A percentile compares a stretch with the other conserved stretches of the same genome.
Conservation (phyloP, 768 basidiomycete species). For the Pisolithus orientalis region DNA sequence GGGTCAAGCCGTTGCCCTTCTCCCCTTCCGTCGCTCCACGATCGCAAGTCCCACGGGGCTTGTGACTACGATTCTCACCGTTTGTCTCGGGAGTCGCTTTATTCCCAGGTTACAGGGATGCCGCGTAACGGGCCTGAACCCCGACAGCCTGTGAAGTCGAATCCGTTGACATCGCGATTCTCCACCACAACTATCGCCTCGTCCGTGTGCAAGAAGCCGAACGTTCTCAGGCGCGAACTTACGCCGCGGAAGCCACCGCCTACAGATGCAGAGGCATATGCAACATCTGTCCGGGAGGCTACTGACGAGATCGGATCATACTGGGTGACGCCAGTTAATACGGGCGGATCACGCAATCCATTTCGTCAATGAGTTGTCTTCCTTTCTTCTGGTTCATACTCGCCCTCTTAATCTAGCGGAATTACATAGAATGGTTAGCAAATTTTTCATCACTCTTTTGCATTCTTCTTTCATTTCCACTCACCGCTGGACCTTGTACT, state of each 20-base stretch:
- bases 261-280: slow-evolving; percentile 60
- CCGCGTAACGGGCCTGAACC: slow-evolving; percentile 59
- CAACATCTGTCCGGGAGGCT: slow-evolving; percentile 38
- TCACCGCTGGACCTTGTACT: slow-evolving; percentile 6
- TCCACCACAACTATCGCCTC: slow-evolving; percentile 42
- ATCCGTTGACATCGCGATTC: slow-evolving; percentile 40
- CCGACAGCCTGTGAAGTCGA: slow-evolving; percentile 60
- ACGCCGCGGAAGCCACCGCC: slow-evolving; percentile 23
- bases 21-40: slow-evolving; percentile 33
- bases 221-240: slow-evolving; percentile 18
- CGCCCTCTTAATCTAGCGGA: neutral
- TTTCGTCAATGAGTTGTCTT: slow-evolving; percentile 36
- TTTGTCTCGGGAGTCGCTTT: slow-evolving; percentile 51
- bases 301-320: slow-evolving; percentile 31
- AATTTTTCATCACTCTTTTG: neutral
- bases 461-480: slow-evolving; percentile 13
- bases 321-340: slow-evolving; percentile 36
- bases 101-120: slow-evolving; percentile 62
- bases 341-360: slow-evolving; percentile 48
- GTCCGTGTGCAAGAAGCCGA: slow-evolving; percentile 28
- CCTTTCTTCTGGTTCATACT: slow-evolving; percentile 5
- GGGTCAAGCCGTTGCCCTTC: slow-evolving; percentile 38
- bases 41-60: slow-evolving; percentile 17
- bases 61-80: slow-evolving; percentile 18
- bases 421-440: neutral